Conservation (phyloP, 2,329 filamentous ascomycete genomes). For the Magnaporthiopsis poae region DNA sequence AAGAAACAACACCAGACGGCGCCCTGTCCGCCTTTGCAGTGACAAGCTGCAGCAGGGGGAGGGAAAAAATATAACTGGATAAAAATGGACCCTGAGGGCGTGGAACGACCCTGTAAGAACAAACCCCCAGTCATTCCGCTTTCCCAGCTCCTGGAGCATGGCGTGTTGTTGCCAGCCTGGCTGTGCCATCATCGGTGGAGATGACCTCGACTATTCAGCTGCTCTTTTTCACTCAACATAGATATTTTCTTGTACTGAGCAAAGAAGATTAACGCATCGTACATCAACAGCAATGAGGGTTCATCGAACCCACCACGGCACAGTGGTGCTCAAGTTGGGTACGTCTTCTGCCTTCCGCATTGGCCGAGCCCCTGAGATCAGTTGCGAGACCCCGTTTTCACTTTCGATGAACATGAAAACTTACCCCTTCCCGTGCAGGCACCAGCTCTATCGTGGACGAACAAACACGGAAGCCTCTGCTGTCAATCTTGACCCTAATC, state of each 20-base stretch:
- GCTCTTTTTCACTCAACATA: not conserved
- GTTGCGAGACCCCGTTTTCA: not conserved
- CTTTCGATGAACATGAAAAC: not conserved
- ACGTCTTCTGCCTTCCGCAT: slow-evolving; percentile 23
- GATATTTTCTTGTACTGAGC: not conserved
- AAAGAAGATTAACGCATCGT: not conserved
- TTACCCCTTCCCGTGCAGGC: slow-evolving; percentile 42
- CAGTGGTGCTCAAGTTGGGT: slow-evolving; percentile 81
- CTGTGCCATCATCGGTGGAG: not conserved
- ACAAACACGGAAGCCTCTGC: slow-evolving; percentile 80
- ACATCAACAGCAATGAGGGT: slow-evolving; percentile 50
- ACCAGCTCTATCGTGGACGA: slow-evolving; percentile 99
- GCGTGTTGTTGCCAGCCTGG: not conserved
- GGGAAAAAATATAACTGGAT: not conserved
- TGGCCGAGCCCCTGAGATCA: not conserved
- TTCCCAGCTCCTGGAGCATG: not conserved
- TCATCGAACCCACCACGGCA: slow-evolving; percentile 52
- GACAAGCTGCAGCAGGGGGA: not conserved
- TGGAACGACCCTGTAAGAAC: slow-evolving; percentile 7
- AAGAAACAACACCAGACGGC: not conserved
- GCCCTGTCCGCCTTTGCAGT: not conserved
- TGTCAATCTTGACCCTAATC: slow-evolving; percentile 83
- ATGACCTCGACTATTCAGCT: not conserved
- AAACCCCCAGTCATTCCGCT: not conserved
- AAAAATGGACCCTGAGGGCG: slow-evolving; percentile 9